A percentile compares a stretch with the other conserved stretches of the same genome.
Evolutionary conservation across 140 eudicot species (phyloP).

Genomic region (Bidens hawaiensis): DNA sequence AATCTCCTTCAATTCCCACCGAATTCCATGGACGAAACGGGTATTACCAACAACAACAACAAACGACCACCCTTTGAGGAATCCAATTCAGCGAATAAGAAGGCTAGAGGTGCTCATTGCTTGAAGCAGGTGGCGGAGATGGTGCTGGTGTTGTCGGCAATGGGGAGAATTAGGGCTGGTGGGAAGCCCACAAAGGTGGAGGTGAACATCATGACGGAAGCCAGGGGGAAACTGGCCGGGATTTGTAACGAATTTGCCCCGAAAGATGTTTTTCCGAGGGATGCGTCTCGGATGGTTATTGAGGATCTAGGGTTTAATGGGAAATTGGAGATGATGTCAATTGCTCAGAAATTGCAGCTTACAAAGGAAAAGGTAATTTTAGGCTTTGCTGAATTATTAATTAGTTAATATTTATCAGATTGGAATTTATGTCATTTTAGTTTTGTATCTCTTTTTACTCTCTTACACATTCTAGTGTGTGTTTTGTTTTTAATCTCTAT

Average conservation of each 20-base stretch:
- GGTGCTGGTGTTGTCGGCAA: conserved; percentile 71
- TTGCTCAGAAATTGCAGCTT: conserved; percentile 51
- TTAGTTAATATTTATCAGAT: not conserved
- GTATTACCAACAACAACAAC: no score
- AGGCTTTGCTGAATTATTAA: not conserved
- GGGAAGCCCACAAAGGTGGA: conserved; percentile 58
- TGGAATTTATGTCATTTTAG: no score
- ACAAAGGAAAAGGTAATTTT: conserved; percentile 59
- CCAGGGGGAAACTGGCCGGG: conserved; percentile 53
- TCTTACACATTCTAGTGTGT: not conserved
- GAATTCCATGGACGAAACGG: no score
- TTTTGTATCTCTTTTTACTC: not conserved
- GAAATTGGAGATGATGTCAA: conserved; percentile 51
- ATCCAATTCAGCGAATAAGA: no score
- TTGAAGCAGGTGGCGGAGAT: conserved; percentile 85
- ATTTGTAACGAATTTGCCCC: conserved; percentile 65
- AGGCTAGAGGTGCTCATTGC: conserved; percentile 21
- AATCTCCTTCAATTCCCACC: no score
- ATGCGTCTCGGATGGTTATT: conserved; percentile 56
- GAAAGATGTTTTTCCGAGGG: conserved; percentile 66
- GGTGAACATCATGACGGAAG: conserved; percentile 66
- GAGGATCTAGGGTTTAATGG: conserved; percentile 75
- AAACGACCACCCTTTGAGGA: no score
- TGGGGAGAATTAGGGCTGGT: conserved; percentile 90
- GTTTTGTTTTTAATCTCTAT: no score